Conservation (phyloP, 495 filamentous ascomycete species). For the Cenococcum geophilum region DNA sequence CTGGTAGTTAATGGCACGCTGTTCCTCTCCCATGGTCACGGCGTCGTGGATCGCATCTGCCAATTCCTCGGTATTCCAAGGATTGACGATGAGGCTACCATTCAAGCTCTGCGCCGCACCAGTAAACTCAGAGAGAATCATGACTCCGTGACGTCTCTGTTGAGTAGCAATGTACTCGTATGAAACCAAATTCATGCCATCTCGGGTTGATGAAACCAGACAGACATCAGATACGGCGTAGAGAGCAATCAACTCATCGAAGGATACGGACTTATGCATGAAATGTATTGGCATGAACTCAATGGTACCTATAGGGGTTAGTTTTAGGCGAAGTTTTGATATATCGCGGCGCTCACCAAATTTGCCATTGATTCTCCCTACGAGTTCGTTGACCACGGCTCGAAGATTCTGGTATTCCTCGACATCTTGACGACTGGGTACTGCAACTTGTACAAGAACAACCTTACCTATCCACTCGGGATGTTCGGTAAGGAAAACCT, state of each 20-base stretch:
- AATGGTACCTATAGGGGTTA: constrained; percentile 56
- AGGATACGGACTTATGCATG: constrained; percentile 82
- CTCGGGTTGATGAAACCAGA: constrained; percentile 82
- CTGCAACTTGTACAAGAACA: constrained; percentile 86
- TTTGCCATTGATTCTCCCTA: constrained; percentile 85
- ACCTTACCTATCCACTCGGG: constrained; percentile 90
- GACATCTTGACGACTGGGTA: constrained; percentile 86
- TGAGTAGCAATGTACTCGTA: constrained; percentile 95
- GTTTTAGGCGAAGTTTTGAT: background rate
- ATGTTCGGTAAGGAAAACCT: constrained; percentile 84
- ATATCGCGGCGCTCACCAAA: constrained; percentile 53
- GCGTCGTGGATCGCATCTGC: constrained; percentile 79
- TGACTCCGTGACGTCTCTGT: constrained; percentile 71
- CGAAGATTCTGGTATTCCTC: constrained; percentile 94
- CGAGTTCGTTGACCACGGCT: constrained; percentile 81
- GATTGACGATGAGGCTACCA: constrained; percentile 82
- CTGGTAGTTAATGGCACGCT: constrained; percentile 71
- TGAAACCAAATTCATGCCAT: constrained; percentile 95
- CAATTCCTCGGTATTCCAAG: constrained; percentile 84
- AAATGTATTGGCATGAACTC: constrained; percentile 94
- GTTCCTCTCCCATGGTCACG: constrained; percentile 77
- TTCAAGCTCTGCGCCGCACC: constrained; percentile 84
- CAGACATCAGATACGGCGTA: constrained; percentile 89
- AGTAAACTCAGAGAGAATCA: constrained; percentile 89
- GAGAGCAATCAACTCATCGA: constrained; percentile 85